These are phyloP conservation scores for Chaetomiaceae sp. DNA, from an alignment of 2,329 filamentous ascomycete species.

Conservation along the genomic window DNA sequence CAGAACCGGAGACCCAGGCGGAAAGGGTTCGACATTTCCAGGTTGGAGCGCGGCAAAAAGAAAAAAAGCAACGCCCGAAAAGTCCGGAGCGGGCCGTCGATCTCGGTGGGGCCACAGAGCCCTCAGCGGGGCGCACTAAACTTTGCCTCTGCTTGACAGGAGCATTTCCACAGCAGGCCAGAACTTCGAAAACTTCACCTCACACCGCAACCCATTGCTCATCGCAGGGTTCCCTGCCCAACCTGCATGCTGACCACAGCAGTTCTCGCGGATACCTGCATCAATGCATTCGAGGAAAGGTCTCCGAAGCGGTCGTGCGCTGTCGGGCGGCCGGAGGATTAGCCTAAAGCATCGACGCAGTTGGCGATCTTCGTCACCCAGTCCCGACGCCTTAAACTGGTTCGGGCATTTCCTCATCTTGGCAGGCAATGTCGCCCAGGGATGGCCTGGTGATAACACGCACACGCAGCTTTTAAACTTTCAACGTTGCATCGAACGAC, in stretches of 20 bases:
- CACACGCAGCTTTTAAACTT: neutral
- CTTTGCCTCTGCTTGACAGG: too few relatives aligned
- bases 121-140: neutral
- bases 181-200: neutral
- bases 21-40: too few relatives aligned
- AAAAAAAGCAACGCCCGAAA: neutral
- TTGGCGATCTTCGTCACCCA: neutral
- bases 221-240: neutral
- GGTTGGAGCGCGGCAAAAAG: neutral
- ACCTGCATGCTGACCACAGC: neutral
- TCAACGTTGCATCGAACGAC: neutral
- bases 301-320: neutral
- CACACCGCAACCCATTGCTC: neutral
- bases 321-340: slow-evolving; percentile 11
- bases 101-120: slow-evolving; percentile 3
- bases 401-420: neutral
- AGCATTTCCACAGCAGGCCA: neutral
- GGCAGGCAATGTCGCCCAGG: neutral
- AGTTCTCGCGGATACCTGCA: neutral
- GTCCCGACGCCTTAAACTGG: neutral
- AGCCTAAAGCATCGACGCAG: slow-evolving; percentile 12
- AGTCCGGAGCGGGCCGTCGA: slow-evolving; percentile 14
- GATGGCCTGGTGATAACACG: neutral
- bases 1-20: too few relatives aligned
- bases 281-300: neutral